These are phyloP conservation scores for Penicillium argentinense DNA, from an alignment of 495 filamentous ascomycete species.

Conservation along the genomic window DNA sequence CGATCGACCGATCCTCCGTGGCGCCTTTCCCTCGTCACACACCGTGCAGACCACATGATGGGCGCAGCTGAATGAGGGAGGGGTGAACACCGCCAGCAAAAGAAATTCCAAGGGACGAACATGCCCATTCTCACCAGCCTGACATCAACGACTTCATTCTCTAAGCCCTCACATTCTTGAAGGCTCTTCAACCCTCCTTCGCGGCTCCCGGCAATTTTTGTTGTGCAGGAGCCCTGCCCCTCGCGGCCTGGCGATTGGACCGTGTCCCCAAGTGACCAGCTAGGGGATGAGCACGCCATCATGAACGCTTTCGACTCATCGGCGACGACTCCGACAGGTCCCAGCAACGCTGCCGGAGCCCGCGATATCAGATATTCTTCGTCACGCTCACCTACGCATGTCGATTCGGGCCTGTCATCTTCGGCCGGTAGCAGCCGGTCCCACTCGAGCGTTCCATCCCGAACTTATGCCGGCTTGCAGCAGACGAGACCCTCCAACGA, in stretches of 20 bases:
- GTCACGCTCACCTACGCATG: slow-evolving; percentile 26
- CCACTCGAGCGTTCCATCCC: slow-evolving; percentile 21
- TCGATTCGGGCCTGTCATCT: slow-evolving; percentile 23
- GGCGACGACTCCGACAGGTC: slow-evolving; percentile 23
- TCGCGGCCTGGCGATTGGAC: slow-evolving; percentile 12
- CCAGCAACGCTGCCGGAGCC: slow-evolving; percentile 7
- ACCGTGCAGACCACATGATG: slow-evolving; percentile 16
- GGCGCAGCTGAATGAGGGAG: slow-evolving; percentile 2
- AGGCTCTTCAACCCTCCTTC: neutral
- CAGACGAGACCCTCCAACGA: slow-evolving; percentile 26
- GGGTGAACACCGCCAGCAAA: neutral
- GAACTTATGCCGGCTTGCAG: slow-evolving; percentile 8
- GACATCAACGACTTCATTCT: neutral
- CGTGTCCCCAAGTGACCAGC: slow-evolving; percentile 9
- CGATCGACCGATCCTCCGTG: slow-evolving; percentile 1
- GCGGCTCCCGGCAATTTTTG: slow-evolving; percentile 3
- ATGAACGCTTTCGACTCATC: slow-evolving; percentile 39
- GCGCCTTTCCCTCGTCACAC: slow-evolving; percentile 10
- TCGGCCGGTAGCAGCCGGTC: slow-evolving; percentile 25
- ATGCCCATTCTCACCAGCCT: neutral
- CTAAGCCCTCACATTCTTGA: neutral
- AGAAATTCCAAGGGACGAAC: neutral
- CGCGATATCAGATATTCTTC: slow-evolving; percentile 26
- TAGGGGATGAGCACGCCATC: slow-evolving; percentile 37
- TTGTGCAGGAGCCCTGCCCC: slow-evolving; percentile 14